A percentile compares a stretch with the other conserved stretches of the same genome.
Conservation (phyloP, 768 basidiomycete species). For the Boletus tomentosulus region DNA sequence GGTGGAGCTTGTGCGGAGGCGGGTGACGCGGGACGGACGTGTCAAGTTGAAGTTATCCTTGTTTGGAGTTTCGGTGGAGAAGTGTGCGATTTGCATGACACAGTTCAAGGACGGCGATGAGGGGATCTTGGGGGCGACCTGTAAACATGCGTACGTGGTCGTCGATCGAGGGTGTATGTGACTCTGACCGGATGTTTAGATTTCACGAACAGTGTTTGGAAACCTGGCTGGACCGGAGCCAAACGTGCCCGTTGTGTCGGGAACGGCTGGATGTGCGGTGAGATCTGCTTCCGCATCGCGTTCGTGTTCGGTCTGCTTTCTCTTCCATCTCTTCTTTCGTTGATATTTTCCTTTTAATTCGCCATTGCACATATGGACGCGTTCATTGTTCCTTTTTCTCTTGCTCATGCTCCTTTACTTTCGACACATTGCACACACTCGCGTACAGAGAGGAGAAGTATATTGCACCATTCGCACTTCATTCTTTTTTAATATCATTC, state of each 20-base stretch:
- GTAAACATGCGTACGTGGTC: constrained; percentile 48
- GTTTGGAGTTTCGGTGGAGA: constrained; percentile 59
- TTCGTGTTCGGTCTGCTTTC: neutral
- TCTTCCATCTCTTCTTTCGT: neutral
- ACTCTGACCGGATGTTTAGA: constrained; percentile 18
- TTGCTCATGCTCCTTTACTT: constrained; percentile 1
- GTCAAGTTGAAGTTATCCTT: constrained; percentile 67
- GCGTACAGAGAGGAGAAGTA: constrained; percentile 1
- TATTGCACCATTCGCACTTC: constrained; percentile 18
- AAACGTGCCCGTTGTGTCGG: constrained; percentile 66
- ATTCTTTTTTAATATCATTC: constrained; percentile 29
- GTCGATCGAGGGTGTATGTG: neutral
- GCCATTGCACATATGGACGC: constrained; percentile 12
- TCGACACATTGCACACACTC: constrained; percentile 1
- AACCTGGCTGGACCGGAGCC: constrained; percentile 57
- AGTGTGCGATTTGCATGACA: constrained; percentile 69
- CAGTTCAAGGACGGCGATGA: constrained; percentile 60
- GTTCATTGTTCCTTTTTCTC: constrained; percentile 3
- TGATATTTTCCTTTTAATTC: neutral
- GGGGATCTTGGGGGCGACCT: constrained; percentile 53
- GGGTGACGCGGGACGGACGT: constrained; percentile 59
- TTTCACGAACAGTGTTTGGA: constrained; percentile 63
- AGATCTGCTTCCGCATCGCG: neutral
- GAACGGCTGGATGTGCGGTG: constrained; percentile 35
- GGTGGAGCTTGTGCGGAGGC: constrained; percentile 55